Evolutionary conservation across 768 basidiomycete genomes (phyloP), one percentile per base, ranked within the genome.

Genomic region (Arthromyces matolae): DNA sequence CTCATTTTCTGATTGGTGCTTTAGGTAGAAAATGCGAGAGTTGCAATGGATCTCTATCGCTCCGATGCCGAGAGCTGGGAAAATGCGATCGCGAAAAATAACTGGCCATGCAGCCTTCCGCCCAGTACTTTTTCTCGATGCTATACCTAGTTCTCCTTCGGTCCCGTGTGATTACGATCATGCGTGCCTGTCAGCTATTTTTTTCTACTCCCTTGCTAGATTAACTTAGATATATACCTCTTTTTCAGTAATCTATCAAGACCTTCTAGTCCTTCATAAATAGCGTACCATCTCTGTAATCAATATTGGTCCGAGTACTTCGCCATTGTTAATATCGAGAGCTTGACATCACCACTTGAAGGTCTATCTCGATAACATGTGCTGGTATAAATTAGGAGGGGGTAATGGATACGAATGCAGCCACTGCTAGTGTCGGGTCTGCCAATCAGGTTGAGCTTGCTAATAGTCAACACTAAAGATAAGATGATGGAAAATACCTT

Each of bases 111-210:
- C 49, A 72, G 73, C 45, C 76, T 91, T 40, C 87, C 89, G 28
- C 89, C 89, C 0, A 82, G 80, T 64, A 81, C 82, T 8, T 91
- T 86, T 65, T 89, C 89, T 44, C 79, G 87, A 54, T 91, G 87
- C 62, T 91, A 89, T 60, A 64, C 79, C 43, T 89, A 61, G 66
- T 40, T 37, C 39, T 51, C 25, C 18, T 10, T 33, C 35, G 50
- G 27, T 33, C 24, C 38, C 44, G 22, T 16, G 10, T 27, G 27
- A 41, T 22, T n/a, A n/a, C n/a, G n/a, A n/a, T n/a, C 23, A 31
- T 14, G 18, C 16, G 0, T 13, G 16, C 12, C 4, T 20, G 4
- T 25, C 38, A 48, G 13, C 33, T n/a, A 14, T 31, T 45, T 41
- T 41, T 8, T 24, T 28, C 13, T 9, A 12, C 8, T 24, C 27